These are phyloP conservation scores for Astraeus odoratus DNA, from an alignment of 768 basidiomycete genomes.

Conservation along the genomic window DNA sequence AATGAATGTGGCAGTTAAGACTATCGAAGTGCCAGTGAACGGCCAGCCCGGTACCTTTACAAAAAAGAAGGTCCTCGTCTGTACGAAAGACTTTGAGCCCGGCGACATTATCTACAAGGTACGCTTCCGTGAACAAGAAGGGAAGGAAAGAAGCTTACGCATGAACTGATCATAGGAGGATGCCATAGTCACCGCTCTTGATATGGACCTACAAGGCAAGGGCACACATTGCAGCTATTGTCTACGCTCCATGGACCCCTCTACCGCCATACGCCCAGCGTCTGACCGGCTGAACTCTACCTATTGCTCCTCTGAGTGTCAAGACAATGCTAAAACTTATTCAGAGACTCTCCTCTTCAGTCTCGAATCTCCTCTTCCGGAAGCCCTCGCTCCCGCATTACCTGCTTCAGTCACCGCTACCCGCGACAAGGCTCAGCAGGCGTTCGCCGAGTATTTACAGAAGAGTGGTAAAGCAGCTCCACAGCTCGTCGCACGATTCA, in stretches of 20 bases:
- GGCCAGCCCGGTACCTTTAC: constrained; percentile 16
- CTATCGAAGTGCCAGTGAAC: constrained; percentile 19
- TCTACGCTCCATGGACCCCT: constrained; percentile 49
- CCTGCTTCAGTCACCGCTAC: constrained; percentile 31
- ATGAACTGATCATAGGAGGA: constrained; percentile 47
- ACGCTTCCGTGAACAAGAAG: constrained; percentile 2
- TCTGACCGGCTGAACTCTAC: constrained; percentile 49
- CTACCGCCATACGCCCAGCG: constrained; percentile 37
- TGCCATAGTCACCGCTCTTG: constrained; percentile 65
- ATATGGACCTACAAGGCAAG: constrained; percentile 59
- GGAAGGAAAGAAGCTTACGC: constrained; percentile 4
- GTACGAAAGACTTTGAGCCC: constrained; percentile 56
- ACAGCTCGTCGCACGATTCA: constrained; percentile 61
- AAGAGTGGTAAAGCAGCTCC: constrained; percentile 39
- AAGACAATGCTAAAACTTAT: constrained; percentile 45
- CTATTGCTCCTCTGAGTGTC: constrained; percentile 72
- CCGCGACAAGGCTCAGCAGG: constrained; percentile 53
- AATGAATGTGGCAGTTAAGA: constrained; percentile 59
- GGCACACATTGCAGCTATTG: constrained; percentile 73
- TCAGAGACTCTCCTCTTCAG: constrained; percentile 70
- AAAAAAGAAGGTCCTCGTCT: constrained; percentile 51
- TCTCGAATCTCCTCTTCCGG: constrained; percentile 53
- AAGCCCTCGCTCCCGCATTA: constrained; percentile 27
- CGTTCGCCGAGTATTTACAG: constrained; percentile 50
- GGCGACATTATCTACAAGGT: constrained; percentile 80